Conservation (phyloP, 495 filamentous ascomycete species). For the Xylaria longipes region DNA sequence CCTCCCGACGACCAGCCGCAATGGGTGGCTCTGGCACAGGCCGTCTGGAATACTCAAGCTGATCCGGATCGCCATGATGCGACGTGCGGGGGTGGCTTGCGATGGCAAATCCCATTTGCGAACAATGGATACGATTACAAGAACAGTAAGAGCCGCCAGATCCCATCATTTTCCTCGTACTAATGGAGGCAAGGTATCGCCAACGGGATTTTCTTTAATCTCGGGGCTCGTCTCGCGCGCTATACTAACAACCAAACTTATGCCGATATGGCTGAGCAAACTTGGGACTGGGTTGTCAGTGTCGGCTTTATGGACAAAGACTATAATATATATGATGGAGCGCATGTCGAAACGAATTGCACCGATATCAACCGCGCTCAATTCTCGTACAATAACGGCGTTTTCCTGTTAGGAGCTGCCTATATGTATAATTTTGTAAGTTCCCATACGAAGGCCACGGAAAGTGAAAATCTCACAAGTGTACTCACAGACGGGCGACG, state of each 20-base stretch:
- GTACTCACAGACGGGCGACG: constrained; percentile 32
- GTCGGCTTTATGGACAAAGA: constrained; percentile 67
- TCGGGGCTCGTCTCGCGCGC: constrained; percentile 74
- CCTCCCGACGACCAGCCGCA: constrained; percentile 63
- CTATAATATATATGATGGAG: constrained; percentile 74
- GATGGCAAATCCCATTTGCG: constrained; percentile 79
- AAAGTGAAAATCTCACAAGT: not conserved
- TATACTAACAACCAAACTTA: constrained; percentile 84
- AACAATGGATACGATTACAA: constrained; percentile 87
- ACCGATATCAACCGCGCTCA: constrained; percentile 64
- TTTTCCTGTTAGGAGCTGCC: constrained; percentile 75
- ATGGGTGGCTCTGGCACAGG: constrained; percentile 78
- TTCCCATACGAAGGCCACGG: constrained; percentile 5
- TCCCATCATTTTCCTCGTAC: not conserved
- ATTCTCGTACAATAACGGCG: constrained; percentile 79
- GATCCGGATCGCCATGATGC: constrained; percentile 66
- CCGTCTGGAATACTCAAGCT: constrained; percentile 76
- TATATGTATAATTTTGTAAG: constrained; percentile 77
- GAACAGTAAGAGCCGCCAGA: constrained; percentile 66
- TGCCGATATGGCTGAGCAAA: constrained; percentile 73
- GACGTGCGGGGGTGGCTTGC: constrained; percentile 72
- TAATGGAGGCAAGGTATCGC: constrained; percentile 55
- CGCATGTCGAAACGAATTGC: constrained; percentile 67
- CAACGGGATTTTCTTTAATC: constrained; percentile 83
- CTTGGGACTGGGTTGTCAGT: constrained; percentile 72